phyloP scores from a whole-genome alignment of 768 basidiomycete species.

The Tulasnella sp. region DNA sequence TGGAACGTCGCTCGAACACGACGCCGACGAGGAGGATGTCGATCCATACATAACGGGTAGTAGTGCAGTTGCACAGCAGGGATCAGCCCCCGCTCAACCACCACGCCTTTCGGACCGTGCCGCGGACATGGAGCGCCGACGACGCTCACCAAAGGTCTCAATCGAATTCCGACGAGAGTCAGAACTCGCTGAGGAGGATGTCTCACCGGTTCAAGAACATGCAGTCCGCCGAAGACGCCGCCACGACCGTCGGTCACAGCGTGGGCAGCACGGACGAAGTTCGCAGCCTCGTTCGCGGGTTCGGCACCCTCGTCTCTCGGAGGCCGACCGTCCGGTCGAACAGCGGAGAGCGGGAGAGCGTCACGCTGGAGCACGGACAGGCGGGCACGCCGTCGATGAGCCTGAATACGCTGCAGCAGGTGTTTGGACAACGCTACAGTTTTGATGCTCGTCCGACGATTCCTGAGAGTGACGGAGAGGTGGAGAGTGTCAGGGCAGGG shows the following conservation, averaged over 20 bases:
- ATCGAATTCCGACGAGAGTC: neutral
- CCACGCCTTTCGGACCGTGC: neutral
- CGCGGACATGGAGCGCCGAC: neutral
- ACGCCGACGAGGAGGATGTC: too few species aligned
- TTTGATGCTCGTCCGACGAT: neutral
- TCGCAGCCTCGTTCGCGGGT: neutral
- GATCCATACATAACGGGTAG: neutral
- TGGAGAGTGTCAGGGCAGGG: neutral
- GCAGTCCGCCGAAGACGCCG: neutral
- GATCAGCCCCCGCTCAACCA: neutral
- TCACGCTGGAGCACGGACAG: neutral
- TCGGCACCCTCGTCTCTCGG: neutral
- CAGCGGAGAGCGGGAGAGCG: constrained; percentile 3
- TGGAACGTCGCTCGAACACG: neutral
- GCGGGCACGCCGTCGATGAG: neutral
- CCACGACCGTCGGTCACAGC: neutral
- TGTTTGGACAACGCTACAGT: neutral
- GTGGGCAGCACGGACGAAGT: neutral
- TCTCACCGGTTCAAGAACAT: neutral
- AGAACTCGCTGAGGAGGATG: neutral
- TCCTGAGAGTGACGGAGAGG: neutral
- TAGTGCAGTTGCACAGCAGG: neutral
- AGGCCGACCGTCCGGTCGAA: neutral
- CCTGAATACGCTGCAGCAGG: constrained; percentile 2
- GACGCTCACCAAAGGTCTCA: neutral